Conservation (phyloP, 2,329 filamentous ascomycete genomes). For the Lomentospora prolificans region DNA sequence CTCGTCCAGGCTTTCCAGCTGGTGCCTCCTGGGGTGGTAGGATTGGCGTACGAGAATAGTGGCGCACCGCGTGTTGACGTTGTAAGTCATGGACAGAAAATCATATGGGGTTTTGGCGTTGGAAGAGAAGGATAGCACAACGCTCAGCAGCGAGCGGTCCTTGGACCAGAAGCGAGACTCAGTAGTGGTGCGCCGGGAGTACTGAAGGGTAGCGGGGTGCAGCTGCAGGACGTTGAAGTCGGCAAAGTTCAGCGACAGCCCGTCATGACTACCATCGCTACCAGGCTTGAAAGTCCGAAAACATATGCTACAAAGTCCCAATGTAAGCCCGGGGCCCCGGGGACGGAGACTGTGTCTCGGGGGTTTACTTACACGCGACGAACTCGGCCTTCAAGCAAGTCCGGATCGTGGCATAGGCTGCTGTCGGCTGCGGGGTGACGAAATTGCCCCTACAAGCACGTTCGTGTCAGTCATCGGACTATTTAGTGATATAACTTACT, state of each 20-base stretch:
- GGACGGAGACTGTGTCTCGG: accelerated
- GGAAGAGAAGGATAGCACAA: constrained; percentile 34
- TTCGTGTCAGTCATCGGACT: neutral
- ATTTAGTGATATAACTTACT: too few species aligned
- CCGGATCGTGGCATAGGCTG: constrained; percentile 13
- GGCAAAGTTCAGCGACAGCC: constrained; percentile 24
- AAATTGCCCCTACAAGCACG: constrained; percentile 16
- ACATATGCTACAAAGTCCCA: constrained; percentile 20
- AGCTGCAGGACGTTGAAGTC: constrained; percentile 26
- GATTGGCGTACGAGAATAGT: constrained; percentile 33
- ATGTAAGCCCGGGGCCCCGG: neutral
- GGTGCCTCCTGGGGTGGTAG: constrained; percentile 29
- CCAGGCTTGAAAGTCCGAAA: constrained; percentile 22
- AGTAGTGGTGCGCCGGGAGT: constrained; percentile 26
- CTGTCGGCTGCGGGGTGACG: constrained; percentile 12
- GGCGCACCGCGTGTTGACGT: constrained; percentile 25
- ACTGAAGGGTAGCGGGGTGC: constrained; percentile 29
- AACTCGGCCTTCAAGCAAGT: constrained; percentile 24
- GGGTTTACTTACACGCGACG: constrained; percentile 21
- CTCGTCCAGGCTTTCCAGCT: constrained; percentile 29
- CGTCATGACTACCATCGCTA: constrained; percentile 23
- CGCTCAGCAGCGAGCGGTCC: constrained; percentile 24
- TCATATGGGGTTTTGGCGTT: constrained; percentile 34
- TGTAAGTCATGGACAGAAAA: constrained; percentile 36
- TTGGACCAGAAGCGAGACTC: constrained; percentile 30